phyloP scores from a whole-genome alignment of 192 early-diverging fungal genomes.

The Coemansia sp. region DNA sequence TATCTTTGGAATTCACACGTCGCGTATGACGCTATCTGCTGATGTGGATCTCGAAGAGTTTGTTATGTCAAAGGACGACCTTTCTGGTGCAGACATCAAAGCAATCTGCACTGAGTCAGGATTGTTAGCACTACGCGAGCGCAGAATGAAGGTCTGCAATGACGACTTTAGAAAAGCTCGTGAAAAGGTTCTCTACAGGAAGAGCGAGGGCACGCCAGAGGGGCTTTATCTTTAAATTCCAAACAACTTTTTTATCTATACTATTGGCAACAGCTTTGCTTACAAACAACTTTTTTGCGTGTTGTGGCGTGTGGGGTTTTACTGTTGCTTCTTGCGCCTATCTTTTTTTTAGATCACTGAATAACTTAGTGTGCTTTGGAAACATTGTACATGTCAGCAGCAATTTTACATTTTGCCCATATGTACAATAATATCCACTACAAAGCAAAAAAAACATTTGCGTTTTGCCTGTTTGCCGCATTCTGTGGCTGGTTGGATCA shows the following conservation, averaged over 20 bases:
- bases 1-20: slow-evolving; percentile 95
- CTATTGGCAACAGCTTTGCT: neutral
- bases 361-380: neutral
- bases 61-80: slow-evolving; percentile 99
- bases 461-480: too few species aligned
- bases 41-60: slow-evolving; percentile 99
- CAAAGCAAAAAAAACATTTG: neutral
- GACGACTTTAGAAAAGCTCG: slow-evolving; percentile 98
- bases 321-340: neutral
- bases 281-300: neutral
- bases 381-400: neutral
- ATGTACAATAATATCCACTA: neutral
- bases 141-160: slow-evolving; percentile 96
- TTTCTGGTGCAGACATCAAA: slow-evolving; percentile 98
- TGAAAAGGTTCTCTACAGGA: slow-evolving; percentile 98
- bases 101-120: slow-evolving; percentile 99
- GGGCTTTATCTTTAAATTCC: slow-evolving; percentile 77
- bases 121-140: slow-evolving; percentile 92
- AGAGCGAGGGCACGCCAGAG: slow-evolving; percentile 99
- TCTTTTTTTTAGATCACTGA: neutral
- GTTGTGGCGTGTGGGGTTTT: neutral
- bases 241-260: neutral
- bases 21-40: slow-evolving; percentile 90
- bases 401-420: neutral
- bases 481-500: too few species aligned